Evolutionary conservation across 352 stramenopile species (phyloP).

Genomic region (Pythium plurisporium): DNA sequence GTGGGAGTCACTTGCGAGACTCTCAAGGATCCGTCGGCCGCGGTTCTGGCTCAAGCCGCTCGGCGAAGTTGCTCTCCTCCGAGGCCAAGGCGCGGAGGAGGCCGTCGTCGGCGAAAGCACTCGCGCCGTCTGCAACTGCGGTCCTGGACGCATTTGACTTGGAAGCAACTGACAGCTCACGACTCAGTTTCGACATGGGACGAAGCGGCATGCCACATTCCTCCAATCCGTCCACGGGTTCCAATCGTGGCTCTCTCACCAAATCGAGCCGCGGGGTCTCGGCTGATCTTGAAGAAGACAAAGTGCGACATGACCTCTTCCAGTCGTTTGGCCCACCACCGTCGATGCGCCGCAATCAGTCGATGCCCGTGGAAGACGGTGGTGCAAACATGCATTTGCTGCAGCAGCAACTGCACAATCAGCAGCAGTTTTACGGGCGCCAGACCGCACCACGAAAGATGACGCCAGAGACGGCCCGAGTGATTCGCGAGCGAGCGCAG

Average conservation of each 20-base stretch:
- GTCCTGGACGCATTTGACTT: conserved; percentile 7
- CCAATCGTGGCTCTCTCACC: conserved; percentile 7
- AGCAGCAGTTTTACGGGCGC: conserved; percentile 18
- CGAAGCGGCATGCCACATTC: no score
- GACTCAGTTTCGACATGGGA: conserved; percentile 20
- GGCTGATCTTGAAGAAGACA: conserved; percentile 14
- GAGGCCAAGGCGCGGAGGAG: not conserved
- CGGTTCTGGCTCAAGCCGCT: conserved; percentile 23
- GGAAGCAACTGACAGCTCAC: conserved; percentile 4
- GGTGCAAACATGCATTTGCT: conserved; percentile 10
- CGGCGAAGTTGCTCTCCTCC: not conserved
- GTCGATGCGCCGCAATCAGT: conserved; percentile 19
- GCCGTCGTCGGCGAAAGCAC: not conserved
- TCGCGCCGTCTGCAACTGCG: not conserved
- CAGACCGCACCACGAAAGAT: conserved; percentile 14
- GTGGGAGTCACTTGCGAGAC: conserved; percentile 30
- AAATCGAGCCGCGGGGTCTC: conserved; percentile 7
- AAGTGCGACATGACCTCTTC: not conserved
- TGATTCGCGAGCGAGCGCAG: conserved; percentile 80
- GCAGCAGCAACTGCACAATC: conserved; percentile 22
- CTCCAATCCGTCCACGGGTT: not conserved
- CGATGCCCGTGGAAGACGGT: conserved; percentile 7
- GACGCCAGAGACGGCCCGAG: conserved; percentile 46
- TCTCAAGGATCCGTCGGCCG: conserved; percentile 11
- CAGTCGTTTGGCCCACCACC: conserved; percentile 9